Conservation (phyloP, 2,329 filamentous ascomycete species). For the Purpureocillium takamizusanense region DNA sequence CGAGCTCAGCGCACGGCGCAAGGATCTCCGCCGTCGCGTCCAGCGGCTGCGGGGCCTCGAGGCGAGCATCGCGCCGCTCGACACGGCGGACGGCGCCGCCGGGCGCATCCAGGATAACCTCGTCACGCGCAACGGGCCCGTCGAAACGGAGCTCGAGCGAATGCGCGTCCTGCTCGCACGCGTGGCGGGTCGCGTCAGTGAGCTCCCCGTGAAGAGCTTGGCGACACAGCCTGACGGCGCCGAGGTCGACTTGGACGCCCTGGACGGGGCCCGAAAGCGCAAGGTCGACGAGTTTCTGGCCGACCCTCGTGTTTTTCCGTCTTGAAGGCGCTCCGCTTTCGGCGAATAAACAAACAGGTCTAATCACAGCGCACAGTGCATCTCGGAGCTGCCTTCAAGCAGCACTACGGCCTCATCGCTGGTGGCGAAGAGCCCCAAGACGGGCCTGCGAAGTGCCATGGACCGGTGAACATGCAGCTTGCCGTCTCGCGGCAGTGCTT, state of each 20-base stretch:
- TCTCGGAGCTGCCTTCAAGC: too few species aligned
- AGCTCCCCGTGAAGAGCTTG: conserved; percentile 25
- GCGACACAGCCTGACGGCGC: conserved; percentile 8
- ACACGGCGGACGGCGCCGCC: conserved; percentile 15
- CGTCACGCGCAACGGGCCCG: conserved; percentile 52
- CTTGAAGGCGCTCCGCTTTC: conserved; percentile 3
- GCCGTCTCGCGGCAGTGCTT: too few species aligned
- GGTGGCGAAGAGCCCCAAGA: too few species aligned
- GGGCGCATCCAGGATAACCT: conserved; percentile 54
- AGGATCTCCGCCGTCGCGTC: conserved; percentile 26
- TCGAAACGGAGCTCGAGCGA: conserved; percentile 57
- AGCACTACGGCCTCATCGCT: too few species aligned
- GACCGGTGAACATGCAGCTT: too few species aligned
- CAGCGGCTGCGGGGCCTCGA: conserved; percentile 40
- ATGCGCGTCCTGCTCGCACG: conserved; percentile 56
- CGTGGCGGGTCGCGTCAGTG: conserved; percentile 44
- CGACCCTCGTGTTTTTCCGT: conserved; percentile 12
- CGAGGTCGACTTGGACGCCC: conserved; percentile 19
- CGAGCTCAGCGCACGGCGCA: conserved; percentile 33
- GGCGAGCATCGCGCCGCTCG: conserved; percentile 35
- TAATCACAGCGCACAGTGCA: too few species aligned
- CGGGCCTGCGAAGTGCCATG: too few species aligned
- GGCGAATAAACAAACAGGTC: not conserved
- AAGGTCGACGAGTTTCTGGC: conserved; percentile 33
- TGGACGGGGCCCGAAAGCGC: conserved; percentile 28